Evolutionary conservation across 169 alveolate genomes (phyloP).

Genomic region (Eimeria maxima): DNA sequence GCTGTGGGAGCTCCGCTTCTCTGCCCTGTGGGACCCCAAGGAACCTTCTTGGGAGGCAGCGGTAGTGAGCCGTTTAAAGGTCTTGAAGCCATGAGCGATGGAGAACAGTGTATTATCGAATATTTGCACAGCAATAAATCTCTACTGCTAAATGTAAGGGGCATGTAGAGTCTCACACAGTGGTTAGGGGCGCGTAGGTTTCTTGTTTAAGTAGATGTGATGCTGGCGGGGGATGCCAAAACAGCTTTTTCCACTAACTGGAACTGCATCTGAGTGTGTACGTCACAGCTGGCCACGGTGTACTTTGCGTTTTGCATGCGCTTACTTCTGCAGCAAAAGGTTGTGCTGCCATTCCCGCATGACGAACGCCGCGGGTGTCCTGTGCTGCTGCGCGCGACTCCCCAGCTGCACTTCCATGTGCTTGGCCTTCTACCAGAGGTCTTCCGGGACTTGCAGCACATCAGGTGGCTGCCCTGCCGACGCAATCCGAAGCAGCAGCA

Average conservation of each 20-base stretch:
- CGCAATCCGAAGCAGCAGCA: slow-evolving; percentile 60
- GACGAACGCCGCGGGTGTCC: slow-evolving; percentile 68
- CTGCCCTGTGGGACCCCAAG: slow-evolving; percentile 72
- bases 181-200: not conserved
- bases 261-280: not conserved
- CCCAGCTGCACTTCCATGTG: slow-evolving; percentile 52
- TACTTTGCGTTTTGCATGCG: not conserved
- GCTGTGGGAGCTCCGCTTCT: slow-evolving; percentile 62
- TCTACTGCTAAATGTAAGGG: slow-evolving; percentile 54
- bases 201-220: not conserved
- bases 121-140: slow-evolving; percentile 32
- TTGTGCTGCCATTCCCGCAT: slow-evolving; percentile 38
- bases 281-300: not conserved
- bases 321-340: slow-evolving; percentile 47
- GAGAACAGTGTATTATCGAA: slow-evolving; percentile 22
- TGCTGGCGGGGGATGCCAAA: not conserved
- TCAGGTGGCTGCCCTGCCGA: slow-evolving; percentile 57
- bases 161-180: not conserved
- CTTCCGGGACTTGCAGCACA: slow-evolving; percentile 44
- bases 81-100: slow-evolving; percentile 63
- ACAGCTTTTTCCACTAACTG: not conserved
- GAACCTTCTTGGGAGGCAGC: slow-evolving; percentile 69
- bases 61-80: slow-evolving; percentile 66
- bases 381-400: slow-evolving; percentile 74
- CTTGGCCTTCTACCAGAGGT: slow-evolving; percentile 38